Evolutionary conservation across 83 land plant genomes (phyloP), one percentile per base, ranked within the genome.

Genomic region (Diphasiastrum complanatum): DNA sequence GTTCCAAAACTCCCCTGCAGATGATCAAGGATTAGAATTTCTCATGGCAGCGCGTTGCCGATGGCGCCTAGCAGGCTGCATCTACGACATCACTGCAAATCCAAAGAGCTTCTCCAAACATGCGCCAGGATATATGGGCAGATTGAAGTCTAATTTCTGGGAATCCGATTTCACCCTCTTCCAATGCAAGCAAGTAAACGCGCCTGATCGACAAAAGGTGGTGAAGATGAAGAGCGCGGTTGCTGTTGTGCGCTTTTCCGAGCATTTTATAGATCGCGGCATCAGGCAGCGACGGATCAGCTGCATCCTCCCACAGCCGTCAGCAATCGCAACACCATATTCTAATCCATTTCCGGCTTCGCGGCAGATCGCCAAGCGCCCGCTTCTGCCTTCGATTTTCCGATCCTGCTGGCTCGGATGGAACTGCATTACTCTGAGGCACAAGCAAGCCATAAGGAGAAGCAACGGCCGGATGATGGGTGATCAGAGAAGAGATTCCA

Each of bases 161-260:
- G 59, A 31, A 6, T 33, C 59, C 34, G 59, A 55, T 16, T 55
- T 55, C 27, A 35, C 31, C 0, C 59, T 55, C 38, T 55, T n/a
- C n/a, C n/a, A n/a, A n/a, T n/a, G n/a, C n/a, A n/a, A n/a, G n/a
- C n/a, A n/a, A n/a, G n/a, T n/a, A 35, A 35, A 12, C 35, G 27
- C 30, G 14, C 34, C 10, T 14, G n/a, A 6, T 20, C 28, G n/a
- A 10, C 14, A 6, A 12, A 24, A 6, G 16, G 34, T 30, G 1
- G 11, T 30, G n/a, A n/a, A 12, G 34, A 1, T n/a, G n/a, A n/a
- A n/a, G n/a, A n/a, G n/a, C n/a, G n/a, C n/a, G n/a, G n/a, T n/a
- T n/a, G n/a, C n/a, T n/a, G n/a, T n/a, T n/a, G n/a, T n/a, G n/a
- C n/a, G n/a, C n/a, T n/a, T n/a, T n/a, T n/a, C n/a, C n/a, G n/a